Base-by-base conservation (phyloP, 768 basidiomycete species). In the Lentinula sp. region DNA sequence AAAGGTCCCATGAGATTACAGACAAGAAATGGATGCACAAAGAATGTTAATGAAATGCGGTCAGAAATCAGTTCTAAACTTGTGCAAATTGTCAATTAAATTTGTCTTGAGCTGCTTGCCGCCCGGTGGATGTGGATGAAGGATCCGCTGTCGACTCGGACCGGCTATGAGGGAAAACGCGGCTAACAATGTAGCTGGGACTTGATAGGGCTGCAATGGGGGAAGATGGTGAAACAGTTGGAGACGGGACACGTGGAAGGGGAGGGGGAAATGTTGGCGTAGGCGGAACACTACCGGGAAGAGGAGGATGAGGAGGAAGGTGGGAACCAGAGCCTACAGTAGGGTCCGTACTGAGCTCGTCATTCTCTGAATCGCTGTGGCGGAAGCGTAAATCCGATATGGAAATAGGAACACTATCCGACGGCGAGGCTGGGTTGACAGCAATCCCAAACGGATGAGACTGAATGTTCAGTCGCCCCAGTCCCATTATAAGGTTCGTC, bases 361-460 rank as follows among this genome's bases (percentile, higher is more conserved):
- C 45, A 10, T 60, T 49, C 15, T 60, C 59, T 16, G 59, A 60
- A 32, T 72, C 72, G 62, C 74, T 81, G 48, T 79, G 75, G 40
- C 79, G 73, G 68, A 82, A 83, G 53, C 80, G 73, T 35, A 83
- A 71, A 10, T 84, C 83, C 2, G 81, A 80, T n/a, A 82, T 76
- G 15, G 83, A 81, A 60, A 82, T 74, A 1, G 83, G 81, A 40
- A 84, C 72, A 60, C 84, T 86, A 51, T 85, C 81, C 0, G 82
- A 81, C 40, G 83, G 84, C 13, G 85, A 84, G 32, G 71, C 74
- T 34, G 76, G 66, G 51, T 69, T 67, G n/a, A 71, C 34, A 66
- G 51, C 67, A 34, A 64, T 62, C 49, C 66, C 64, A 3, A 69
- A 65, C 13, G 75, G 79, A 64, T 74, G 68, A 42, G 73, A 64